Evolutionary conservation across 1,284 basidiomycete genomes (phyloP).

Genomic region (Cutaneotrichosporon sp.): DNA sequence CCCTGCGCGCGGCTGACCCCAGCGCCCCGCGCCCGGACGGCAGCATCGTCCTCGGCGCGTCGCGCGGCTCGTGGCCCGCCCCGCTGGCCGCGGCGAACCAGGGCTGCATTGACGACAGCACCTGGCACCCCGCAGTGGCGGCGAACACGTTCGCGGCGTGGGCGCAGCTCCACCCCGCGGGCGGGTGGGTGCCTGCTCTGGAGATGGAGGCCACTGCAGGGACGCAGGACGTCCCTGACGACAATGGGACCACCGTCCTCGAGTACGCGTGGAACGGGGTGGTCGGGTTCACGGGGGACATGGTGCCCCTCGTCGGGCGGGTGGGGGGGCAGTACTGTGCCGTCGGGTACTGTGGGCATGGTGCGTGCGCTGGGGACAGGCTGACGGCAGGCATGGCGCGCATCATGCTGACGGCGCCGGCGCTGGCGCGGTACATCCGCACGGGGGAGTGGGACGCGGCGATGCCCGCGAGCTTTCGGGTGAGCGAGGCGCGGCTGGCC

Average conservation of each 20-base stretch:
- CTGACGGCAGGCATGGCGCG: conserved; percentile 40
- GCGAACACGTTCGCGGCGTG: conserved; percentile 22
- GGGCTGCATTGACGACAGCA: conserved; percentile 32
- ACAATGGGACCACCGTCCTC: too few relatives aligned
- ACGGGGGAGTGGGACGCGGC: conserved; percentile 36
- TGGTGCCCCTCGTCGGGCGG: conserved; percentile 41
- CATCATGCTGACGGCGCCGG: conserved; percentile 47
- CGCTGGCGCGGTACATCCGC: conserved; percentile 35
- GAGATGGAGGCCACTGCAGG: conserved; percentile 14
- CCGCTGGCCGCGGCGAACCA: background rate
- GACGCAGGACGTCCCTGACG: conserved; percentile 1
- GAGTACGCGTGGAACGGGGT: conserved; percentile 47
- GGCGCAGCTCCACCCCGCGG: conserved; percentile 24
- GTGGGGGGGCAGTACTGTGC: conserved; percentile 41
- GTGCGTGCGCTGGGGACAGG: too few relatives aligned
- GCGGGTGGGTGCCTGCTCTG: conserved; percentile 25
- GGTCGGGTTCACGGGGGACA: conserved; percentile 44
- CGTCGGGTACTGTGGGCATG: conserved; percentile 47
- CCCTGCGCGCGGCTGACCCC: too few relatives aligned
- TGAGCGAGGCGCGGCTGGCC: conserved; percentile 33
- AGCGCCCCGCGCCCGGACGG: conserved; percentile 37
- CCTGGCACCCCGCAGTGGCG: conserved; percentile 22
- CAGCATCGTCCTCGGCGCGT: conserved; percentile 38
- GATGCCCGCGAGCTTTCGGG: conserved; percentile 39
- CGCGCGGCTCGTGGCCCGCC: conserved; percentile 24